phyloP scores from a whole-genome alignment of 371 early-diverging fungal species.

The Gilbertella persicaria region DNA sequence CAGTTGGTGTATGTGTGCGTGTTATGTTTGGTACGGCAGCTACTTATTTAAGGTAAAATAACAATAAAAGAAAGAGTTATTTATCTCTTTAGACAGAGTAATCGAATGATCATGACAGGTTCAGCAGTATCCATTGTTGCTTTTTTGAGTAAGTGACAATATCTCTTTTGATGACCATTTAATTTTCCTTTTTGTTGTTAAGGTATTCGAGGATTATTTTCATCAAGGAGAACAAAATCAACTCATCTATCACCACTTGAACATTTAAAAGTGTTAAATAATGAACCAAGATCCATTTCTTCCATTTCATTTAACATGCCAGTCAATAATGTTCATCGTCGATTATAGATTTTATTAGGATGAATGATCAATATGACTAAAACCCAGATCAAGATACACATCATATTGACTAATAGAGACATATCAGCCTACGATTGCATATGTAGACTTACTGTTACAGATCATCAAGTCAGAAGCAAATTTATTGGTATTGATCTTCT shows the following conservation, averaged over 20 bases:
- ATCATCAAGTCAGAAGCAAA: slow-evolving; percentile 49
- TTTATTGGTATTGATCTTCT: slow-evolving; percentile 35
- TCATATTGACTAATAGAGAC: slow-evolving; percentile 35
- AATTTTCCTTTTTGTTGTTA: neutral
- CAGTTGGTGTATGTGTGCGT: slow-evolving; percentile 20
- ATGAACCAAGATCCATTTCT: slow-evolving; percentile 21
- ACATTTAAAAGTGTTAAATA: slow-evolving; percentile 20
- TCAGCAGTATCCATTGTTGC: slow-evolving; percentile 19
- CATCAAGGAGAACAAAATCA: slow-evolving; percentile 2
- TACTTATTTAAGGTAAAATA: slow-evolving; percentile 12
- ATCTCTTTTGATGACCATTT: neutral
- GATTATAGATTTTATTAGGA: slow-evolving; percentile 24
- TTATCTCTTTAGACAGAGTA: neutral
- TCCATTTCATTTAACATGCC: slow-evolving; percentile 9
- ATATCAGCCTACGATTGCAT: neutral
- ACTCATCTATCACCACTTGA: slow-evolving; percentile 5
- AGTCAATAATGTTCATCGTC: slow-evolving; percentile 14
- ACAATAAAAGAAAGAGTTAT: neutral
- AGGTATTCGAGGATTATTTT: slow-evolving; percentile 13
- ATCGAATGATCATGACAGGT: slow-evolving; percentile 6
- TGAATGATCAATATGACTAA: slow-evolving; percentile 48
- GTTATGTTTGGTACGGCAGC: slow-evolving; percentile 28
- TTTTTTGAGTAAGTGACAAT: slow-evolving; percentile 9
- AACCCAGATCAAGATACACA: slow-evolving; percentile 35
- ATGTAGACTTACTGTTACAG: slow-evolving; percentile 39